phyloP scores from a whole-genome alignment of 2,329 filamentous ascomycete genomes.

The Nigrospora oryzae region DNA sequence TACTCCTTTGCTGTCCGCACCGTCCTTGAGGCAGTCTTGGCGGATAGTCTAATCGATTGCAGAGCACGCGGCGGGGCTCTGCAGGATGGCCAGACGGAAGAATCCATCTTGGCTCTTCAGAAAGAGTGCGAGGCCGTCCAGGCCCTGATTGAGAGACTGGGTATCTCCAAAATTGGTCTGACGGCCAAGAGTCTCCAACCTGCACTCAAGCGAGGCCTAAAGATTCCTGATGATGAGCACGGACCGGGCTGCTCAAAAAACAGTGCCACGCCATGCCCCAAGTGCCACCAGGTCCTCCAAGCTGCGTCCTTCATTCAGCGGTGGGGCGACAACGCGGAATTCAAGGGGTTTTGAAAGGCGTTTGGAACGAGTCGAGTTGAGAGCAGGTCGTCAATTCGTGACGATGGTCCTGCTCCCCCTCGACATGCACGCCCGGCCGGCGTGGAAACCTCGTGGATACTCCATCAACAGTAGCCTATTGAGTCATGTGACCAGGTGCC shows the following conservation, averaged over 20 bases:
- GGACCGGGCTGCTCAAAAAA: neutral
- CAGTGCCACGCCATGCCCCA: neutral
- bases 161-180: neutral
- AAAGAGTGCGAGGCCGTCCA: constrained; percentile 12
- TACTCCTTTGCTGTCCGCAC: constrained; percentile 12
- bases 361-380: no score
- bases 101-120: constrained; percentile 15
- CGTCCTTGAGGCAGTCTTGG: constrained; percentile 14
- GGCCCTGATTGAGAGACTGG: neutral
- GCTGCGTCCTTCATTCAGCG: constrained; percentile 1
- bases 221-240: neutral
- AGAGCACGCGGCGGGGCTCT: constrained; percentile 10
- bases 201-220: neutral
- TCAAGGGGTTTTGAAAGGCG: neutral
- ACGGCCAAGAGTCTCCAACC: constrained; percentile 1
- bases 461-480: no score
- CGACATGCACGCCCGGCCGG: no score
- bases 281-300: constrained; percentile 1
- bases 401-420: no score
- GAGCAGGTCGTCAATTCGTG: no score
- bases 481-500: no score
- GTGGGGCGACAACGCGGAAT: constrained; percentile 3
- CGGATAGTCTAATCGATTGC: constrained; percentile 12
- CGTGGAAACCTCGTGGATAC: no score
- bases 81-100: constrained; percentile 17